phyloP scores from a whole-genome alignment of 2,329 filamentous ascomycete genomes.

The Neurospora sp. region DNA sequence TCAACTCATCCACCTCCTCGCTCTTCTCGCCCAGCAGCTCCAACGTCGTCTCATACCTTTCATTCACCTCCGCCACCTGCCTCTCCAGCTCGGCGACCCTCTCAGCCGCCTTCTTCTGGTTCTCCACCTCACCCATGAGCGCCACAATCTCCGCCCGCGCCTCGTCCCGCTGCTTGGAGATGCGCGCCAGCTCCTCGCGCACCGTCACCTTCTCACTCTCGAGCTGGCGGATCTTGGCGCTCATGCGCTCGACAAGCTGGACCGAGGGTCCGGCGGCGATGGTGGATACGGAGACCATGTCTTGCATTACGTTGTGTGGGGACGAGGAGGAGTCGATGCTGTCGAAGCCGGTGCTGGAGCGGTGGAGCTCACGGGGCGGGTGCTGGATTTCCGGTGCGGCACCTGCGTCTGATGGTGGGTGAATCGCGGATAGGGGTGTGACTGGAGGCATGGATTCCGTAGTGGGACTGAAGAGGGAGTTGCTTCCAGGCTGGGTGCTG shows the following conservation, averaged over 20 bases:
- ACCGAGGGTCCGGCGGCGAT: constrained; percentile 86
- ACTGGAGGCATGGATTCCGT: constrained; percentile 31
- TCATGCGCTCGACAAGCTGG: constrained; percentile 93
- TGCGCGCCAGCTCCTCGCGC: constrained; percentile 73
- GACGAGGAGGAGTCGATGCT: constrained; percentile 47
- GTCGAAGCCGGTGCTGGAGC: constrained; percentile 37
- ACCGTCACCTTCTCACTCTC: constrained; percentile 85
- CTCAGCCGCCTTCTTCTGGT: constrained; percentile 48
- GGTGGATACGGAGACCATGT: constrained; percentile 82
- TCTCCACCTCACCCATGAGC: constrained; percentile 79
- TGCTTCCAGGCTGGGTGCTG: constrained; percentile 14
- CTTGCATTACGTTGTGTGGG: constrained; percentile 62
- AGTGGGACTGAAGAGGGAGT: constrained; percentile 35
- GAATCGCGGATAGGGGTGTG: constrained; percentile 27
- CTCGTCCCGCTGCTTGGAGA: constrained; percentile 82
- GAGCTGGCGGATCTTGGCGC: constrained; percentile 77
- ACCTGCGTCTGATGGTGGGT: constrained; percentile 15
- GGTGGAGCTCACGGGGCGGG: constrained; percentile 9
- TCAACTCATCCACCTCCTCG: constrained; percentile 84
- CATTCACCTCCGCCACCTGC: constrained; percentile 58
- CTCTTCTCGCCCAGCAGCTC: constrained; percentile 97
- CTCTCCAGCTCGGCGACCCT: constrained; percentile 56
- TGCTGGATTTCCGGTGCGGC: constrained; percentile 2
- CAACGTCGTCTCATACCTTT: constrained; percentile 79
- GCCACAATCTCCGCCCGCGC: constrained; percentile 83